Base-by-base conservation (phyloP, 306 rosid genomes). In the Prunus fruticosa region DNA sequence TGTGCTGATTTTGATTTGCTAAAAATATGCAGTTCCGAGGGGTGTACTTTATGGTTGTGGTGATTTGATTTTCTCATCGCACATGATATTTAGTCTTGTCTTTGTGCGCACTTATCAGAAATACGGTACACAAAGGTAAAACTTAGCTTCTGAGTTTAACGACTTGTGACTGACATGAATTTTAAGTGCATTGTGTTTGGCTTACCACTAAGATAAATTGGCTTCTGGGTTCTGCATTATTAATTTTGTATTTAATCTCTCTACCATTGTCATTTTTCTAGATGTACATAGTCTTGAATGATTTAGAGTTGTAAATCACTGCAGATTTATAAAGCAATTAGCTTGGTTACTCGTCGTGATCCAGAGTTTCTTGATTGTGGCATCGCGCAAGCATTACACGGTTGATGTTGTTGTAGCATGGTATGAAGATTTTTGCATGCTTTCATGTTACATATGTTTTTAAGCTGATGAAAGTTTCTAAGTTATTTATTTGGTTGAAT, bases 361-460 rank as follows among this genome's bases (percentile, higher is more conserved):
- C 83, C 99, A 88, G 84, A 92, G 98, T 78, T 83, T 96, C 73
- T 84, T 96, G 88, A 96, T 96, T 43, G 89, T 96, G 71, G 99
- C 99, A 49, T 92, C 99, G 45, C 99, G 97, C 80, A 96, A 96
- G 79, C 99, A 96, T 93, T 96, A 96, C 87, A 88, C 99, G 0
- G 99, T 96, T 60, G 99, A 96, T n/a, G 83, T 96, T 23, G 96
- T 96, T 76, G 99, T 96, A 38, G 99, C 99, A 67, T 96, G 99
- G 99, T 95, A 86, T 79, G 81, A 67, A 76, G 41, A 34, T 65
- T 19, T 71, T 47, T 71, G 27, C 71, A 23, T 38, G 22, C 28
- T 52, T 19, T 45, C n/a, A 15, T 16, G 19, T 57, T 69, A 14
- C 8, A 1, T 23, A 27, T 19, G 20, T 53, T 2, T 69, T 72